A percentile compares a stretch with the other conserved stretches of the same genome.
These are phyloP conservation scores for Chytriomyces hyalinus DNA, from an alignment of 192 early-diverging fungal species.

Conservation along the genomic window DNA sequence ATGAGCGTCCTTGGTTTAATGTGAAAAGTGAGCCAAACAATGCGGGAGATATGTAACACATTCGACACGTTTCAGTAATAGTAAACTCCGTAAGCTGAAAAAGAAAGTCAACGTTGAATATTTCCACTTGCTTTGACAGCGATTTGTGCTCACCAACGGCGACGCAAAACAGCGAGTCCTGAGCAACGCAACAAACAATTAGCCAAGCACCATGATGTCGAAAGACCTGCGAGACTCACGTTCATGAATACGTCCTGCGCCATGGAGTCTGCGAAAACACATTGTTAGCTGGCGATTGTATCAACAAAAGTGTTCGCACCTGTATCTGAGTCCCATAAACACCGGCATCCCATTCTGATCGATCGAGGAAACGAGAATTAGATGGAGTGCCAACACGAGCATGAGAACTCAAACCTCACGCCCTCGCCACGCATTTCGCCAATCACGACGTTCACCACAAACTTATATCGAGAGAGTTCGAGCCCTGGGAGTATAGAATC, in stretches of 20 bases:
- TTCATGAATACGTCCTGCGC: conserved; percentile 66
- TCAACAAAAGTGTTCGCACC: conserved; percentile 9
- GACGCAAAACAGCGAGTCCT: conserved; percentile 65
- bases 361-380: background rate
- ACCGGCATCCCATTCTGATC: conserved; percentile 62
- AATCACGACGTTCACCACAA: conserved; percentile 63
- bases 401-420: conserved; percentile 49
- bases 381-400: background rate
- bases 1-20: background rate
- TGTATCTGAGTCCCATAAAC: conserved; percentile 69
- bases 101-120: background rate
- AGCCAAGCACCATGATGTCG: background rate
- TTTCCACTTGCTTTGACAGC: background rate
- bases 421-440: conserved; percentile 69
- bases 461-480: conserved; percentile 62
- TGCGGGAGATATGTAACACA: conserved; percentile 4
- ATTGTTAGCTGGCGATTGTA: background rate
- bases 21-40: conserved; percentile 35
- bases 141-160: conserved; percentile 44
- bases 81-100: conserved; percentile 56
- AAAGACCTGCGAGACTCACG: conserved; percentile 40
- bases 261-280: conserved; percentile 50
- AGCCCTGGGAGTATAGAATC: conserved; percentile 42
- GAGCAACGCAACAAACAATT: background rate
- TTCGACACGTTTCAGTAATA: conserved; percentile 44